Percentiles rank a stretch among this genome's conserved stretches.
phyloP scores from a whole-genome alignment of 352 stramenopile genomes.

The Phytophthora crassamura region DNA sequence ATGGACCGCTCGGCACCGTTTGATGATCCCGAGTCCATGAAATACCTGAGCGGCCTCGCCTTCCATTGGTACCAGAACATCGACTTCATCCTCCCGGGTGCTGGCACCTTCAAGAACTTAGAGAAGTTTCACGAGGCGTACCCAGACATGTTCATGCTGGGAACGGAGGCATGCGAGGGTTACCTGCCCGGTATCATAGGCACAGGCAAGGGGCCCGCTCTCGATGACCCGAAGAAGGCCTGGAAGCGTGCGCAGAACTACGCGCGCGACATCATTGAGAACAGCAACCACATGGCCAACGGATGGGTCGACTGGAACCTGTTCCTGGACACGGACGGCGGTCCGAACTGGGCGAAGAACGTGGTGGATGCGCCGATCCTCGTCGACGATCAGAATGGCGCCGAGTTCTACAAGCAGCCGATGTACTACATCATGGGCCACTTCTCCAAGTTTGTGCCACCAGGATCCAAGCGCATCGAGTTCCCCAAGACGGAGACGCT shows the following conservation, averaged over 20 bases:
- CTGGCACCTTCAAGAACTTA: conserved; percentile 55
- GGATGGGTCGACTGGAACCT: conserved; percentile 92
- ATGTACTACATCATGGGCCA: conserved; percentile 85
- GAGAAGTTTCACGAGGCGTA: conserved; percentile 51
- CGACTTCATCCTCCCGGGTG: conserved; percentile 41
- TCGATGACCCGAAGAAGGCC: conserved; percentile 30
- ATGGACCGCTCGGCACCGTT: conserved; percentile 42
- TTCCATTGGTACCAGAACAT: conserved; percentile 82
- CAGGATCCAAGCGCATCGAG: conserved; percentile 51
- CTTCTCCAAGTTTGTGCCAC: conserved; percentile 67
- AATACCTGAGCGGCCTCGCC: conserved; percentile 78
- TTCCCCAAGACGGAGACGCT: conserved; percentile 37
- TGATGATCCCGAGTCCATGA: conserved; percentile 37
- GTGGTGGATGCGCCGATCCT: conserved; percentile 77
- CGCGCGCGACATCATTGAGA: conserved; percentile 85
- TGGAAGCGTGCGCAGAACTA: conserved; percentile 81
- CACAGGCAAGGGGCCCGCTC: conserved; percentile 51
- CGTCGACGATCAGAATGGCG: conserved; percentile 54
- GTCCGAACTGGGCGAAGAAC: conserved; percentile 81
- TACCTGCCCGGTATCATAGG: conserved; percentile 53
- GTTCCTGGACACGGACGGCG: conserved; percentile 66
- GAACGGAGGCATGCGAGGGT: conserved; percentile 77
- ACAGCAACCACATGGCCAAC: conserved; percentile 72
- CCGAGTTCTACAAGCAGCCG: conserved; percentile 80
- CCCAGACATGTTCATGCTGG: conserved; percentile 81